Conservation (phyloP, 805 yeast genomes). For the Teunomyces stri region DNA sequence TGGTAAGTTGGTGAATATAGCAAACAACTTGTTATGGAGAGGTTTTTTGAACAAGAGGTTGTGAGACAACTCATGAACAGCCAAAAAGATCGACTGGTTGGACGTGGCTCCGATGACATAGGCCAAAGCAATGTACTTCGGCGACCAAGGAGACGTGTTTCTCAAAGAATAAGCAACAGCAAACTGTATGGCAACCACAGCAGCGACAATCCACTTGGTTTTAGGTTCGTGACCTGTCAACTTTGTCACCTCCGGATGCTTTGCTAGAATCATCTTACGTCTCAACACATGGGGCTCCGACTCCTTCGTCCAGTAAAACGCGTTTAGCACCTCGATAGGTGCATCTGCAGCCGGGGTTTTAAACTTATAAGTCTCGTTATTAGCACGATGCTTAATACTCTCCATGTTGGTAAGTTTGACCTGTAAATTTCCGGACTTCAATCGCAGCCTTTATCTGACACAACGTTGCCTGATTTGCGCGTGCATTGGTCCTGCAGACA, state of each 20-base stretch:
- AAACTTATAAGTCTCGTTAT: slow-evolving; percentile 28
- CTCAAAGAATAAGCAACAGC: slow-evolving; percentile 60
- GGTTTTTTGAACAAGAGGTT: slow-evolving; percentile 82
- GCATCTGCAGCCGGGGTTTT: slow-evolving; percentile 41
- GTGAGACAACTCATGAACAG: slow-evolving; percentile 86
- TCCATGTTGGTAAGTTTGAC: slow-evolving; percentile 9
- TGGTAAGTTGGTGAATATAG: slow-evolving; percentile 77
- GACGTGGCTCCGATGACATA: slow-evolving; percentile 84
- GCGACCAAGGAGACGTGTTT: slow-evolving; percentile 49
- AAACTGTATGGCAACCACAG: slow-evolving; percentile 70
- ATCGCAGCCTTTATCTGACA: not conserved
- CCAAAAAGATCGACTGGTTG: slow-evolving; percentile 78
- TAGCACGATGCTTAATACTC: slow-evolving; percentile 25
- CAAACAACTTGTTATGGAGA: slow-evolving; percentile 68
- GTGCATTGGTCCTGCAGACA: not conserved
- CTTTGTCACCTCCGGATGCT: slow-evolving; percentile 76
- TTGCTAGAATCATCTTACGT: slow-evolving; percentile 67
- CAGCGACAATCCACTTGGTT: slow-evolving; percentile 71
- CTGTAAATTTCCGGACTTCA: not conserved
- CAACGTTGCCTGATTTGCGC: slow-evolving; percentile 1
- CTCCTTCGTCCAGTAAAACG: slow-evolving; percentile 81
- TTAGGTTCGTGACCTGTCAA: slow-evolving; percentile 83
- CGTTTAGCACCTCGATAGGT: slow-evolving; percentile 45
- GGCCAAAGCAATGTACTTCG: slow-evolving; percentile 59
- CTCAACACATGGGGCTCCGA: slow-evolving; percentile 79